Conservation (phyloP, 148 eudicot species). For the Fagopyrum tataricum region DNA sequence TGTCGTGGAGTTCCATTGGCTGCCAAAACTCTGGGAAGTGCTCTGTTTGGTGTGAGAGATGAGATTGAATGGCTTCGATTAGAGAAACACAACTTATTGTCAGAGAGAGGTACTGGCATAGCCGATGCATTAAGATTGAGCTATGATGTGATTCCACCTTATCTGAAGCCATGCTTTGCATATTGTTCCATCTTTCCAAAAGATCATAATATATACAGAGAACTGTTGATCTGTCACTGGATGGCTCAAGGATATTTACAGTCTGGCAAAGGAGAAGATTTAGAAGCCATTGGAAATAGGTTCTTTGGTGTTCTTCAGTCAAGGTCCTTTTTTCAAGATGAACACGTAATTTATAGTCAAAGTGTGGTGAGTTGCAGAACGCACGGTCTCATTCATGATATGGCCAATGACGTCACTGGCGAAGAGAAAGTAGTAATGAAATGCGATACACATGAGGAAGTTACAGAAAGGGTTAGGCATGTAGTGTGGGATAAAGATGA, state of each 20-base stretch:
- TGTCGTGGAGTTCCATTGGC: conserved; percentile 9
- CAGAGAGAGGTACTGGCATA: background rate
- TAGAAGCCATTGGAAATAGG: conserved; percentile 8
- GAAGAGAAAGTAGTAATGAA: background rate
- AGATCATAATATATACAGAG: conserved; percentile 7
- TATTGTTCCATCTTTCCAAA: background rate
- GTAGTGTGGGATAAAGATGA: conserved; percentile 10
- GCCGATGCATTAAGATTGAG: background rate
- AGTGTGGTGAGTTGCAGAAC: conserved; percentile 10
- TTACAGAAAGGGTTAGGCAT: background rate
- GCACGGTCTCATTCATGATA: conserved; percentile 4
- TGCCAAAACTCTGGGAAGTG: conserved; percentile 5
- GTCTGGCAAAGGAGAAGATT: conserved; percentile 6
- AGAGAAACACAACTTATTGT: background rate
- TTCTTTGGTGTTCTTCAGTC: conserved; percentile 7
- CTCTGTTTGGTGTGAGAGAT: conserved; percentile 1
- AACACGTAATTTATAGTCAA: background rate
- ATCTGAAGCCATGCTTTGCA: conserved; percentile 13
- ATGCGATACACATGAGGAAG: background rate
- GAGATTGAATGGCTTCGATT: background rate
- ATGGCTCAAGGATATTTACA: conserved; percentile 10
- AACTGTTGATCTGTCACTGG: conserved; percentile 10
- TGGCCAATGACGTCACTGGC: background rate
- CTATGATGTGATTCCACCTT: conserved; percentile 1
- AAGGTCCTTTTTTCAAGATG: conserved; percentile 8